These are phyloP conservation scores for Apiotrichum porosum DNA, from an alignment of 1,284 basidiomycete genomes.

Conservation along the genomic window DNA sequence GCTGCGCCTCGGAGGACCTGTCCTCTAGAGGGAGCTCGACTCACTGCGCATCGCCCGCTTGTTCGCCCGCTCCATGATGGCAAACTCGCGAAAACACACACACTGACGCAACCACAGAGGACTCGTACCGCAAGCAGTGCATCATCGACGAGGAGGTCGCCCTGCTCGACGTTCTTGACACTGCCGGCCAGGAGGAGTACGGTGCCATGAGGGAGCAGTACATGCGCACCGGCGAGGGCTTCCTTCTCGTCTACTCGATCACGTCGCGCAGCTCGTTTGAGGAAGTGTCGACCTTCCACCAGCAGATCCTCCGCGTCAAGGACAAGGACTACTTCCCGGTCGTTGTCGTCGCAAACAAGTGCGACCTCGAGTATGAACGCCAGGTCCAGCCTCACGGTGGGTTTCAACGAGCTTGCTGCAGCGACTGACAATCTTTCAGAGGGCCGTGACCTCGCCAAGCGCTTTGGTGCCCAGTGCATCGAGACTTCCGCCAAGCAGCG, in stretches of 20 bases:
- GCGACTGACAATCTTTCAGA: too few species aligned
- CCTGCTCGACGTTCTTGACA: slow-evolving; percentile 94
- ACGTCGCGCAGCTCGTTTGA: slow-evolving; percentile 97
- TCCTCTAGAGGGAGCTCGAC: too few species aligned
- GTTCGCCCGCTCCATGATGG: too few species aligned
- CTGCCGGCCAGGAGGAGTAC: slow-evolving; percentile 98
- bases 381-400: slow-evolving; percentile 95
- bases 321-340: slow-evolving; percentile 98
- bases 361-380: slow-evolving; percentile 94
- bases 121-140: slow-evolving; percentile 93
- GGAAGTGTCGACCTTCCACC: slow-evolving; percentile 95
- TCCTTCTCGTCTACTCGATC: slow-evolving; percentile 71
- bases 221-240: slow-evolving; percentile 66
- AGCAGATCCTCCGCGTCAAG: slow-evolving; percentile 86
- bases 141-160: slow-evolving; percentile 98
- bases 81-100: too few species aligned
- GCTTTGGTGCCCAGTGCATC: slow-evolving; percentile 94
- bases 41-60: too few species aligned
- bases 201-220: slow-evolving; percentile 55
- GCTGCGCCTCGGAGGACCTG: too few species aligned
- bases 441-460: slow-evolving; percentile 94
- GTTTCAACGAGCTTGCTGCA: too few species aligned
- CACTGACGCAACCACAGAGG: slow-evolving; percentile 50
- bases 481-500: slow-evolving; percentile 98
- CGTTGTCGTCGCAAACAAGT: slow-evolving; percentile 98